Base-by-base conservation (phyloP, 331 rosid genomes). In the Ulmus americana region DNA sequence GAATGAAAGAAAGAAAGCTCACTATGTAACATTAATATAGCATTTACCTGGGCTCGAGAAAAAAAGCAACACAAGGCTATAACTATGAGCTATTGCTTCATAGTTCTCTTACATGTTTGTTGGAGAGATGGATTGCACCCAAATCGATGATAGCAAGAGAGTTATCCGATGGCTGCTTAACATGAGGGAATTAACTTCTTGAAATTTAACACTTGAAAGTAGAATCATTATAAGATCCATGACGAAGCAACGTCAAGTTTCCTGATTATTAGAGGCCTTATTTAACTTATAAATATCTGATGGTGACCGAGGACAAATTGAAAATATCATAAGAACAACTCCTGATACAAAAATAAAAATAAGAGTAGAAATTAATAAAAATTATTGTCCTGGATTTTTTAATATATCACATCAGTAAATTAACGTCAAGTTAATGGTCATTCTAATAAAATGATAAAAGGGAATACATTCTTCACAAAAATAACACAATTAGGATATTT, bases 51-150 rank as follows among this genome's bases (percentile, higher is more conserved):
- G 18, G 84, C 79, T 70, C 81, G 76, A 71, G 97, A 85, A 80
- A 85, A 85, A 84, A 71, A 90, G 75, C 79, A 85, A 65, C 61
- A 87, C 79, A 68, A 94, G 83, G 79, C 88, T 77, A 78, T 87
- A 84, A 10, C 97, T 84, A 67, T 81, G 84, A 67, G 99, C 80
- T 61, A 94, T 84, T 75, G 88, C 97, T 94, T 87, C 99, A 76
- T 89, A 94, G 73, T 85, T 90, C 76, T 70, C 88, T 39, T 97
- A 95, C 77, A 79, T 61, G 77, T 94, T 94, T 65, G 71, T 78
- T 42, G 97, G 86, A 70, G 90, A 87, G 47, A 76, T 40, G 75
- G 95, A 82, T 63, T 90, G 97, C 47, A 70, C 86, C 86, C 85
- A 90, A 81, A 90, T 85, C 67, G 99, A 90, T 46, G 89, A 90